Conservation (phyloP, 2,329 filamentous ascomycete genomes). For the Madurella fahalii region DNA sequence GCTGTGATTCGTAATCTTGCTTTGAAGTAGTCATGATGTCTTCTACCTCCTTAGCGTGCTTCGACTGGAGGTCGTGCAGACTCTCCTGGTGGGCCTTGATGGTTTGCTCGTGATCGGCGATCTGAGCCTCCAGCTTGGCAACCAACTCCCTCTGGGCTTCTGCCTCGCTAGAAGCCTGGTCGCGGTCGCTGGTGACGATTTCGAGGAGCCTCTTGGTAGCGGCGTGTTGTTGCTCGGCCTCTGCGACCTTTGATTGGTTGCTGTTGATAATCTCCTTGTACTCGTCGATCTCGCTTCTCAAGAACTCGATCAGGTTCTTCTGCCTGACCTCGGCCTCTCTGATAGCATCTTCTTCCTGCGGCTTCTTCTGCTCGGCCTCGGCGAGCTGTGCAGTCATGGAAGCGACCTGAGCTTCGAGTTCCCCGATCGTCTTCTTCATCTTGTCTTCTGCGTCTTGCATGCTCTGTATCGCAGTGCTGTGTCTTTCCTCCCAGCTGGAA, state of each 20-base stretch:
- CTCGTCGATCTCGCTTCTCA: constrained; percentile 74
- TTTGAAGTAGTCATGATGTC: constrained; percentile 46
- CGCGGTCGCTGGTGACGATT: constrained; percentile 58
- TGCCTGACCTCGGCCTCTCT: constrained; percentile 52
- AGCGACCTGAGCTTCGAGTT: constrained; percentile 49
- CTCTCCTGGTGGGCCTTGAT: constrained; percentile 52
- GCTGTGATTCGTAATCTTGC: constrained; percentile 53
- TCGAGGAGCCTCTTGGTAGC: constrained; percentile 65
- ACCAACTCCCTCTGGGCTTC: constrained; percentile 44
- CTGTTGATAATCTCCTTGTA: constrained; percentile 70
- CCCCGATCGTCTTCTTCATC: constrained; percentile 66
- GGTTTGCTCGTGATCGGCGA: constrained; percentile 55
- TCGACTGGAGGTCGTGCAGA: constrained; percentile 45
- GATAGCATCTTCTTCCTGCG: constrained; percentile 33
- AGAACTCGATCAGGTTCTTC: constrained; percentile 52
- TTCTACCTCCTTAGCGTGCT: constrained; percentile 43
- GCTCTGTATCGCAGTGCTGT: constrained; percentile 64
- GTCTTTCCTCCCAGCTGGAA: constrained; percentile 69
- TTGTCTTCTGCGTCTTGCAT: constrained; percentile 70
- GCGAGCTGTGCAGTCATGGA: constrained; percentile 31
- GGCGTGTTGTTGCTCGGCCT: constrained; percentile 69
- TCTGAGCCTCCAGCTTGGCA: constrained; percentile 53
- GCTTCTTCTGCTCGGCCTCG: constrained; percentile 33
- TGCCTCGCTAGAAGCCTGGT: constrained; percentile 44
- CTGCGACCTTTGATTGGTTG: constrained; percentile 65